These are phyloP conservation scores for Xylaria polymorpha DNA, from an alignment of 2,329 filamentous ascomycete species.

Conservation along the genomic window DNA sequence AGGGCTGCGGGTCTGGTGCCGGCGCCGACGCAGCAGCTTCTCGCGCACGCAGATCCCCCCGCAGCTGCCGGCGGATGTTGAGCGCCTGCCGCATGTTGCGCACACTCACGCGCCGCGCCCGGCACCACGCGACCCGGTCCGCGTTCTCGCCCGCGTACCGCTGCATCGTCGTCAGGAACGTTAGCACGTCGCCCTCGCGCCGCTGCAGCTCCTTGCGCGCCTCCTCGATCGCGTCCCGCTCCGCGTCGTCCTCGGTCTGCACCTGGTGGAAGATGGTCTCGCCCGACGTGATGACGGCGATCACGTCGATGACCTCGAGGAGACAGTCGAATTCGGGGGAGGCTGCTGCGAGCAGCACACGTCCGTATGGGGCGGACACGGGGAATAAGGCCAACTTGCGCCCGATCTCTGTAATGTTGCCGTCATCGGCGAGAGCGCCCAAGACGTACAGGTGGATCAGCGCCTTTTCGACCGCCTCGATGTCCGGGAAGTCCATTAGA, in stretches of 20 bases:
- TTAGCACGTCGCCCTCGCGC: slow-evolving; percentile 73
- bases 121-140: slow-evolving; percentile 69
- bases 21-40: slow-evolving; percentile 60
- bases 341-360: slow-evolving; percentile 84
- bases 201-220: slow-evolving; percentile 68
- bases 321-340: slow-evolving; percentile 78
- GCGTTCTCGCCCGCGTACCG: slow-evolving; percentile 67
- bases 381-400: slow-evolving; percentile 84
- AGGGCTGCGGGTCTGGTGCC: slow-evolving; percentile 66
- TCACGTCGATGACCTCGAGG: slow-evolving; percentile 86
- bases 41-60: slow-evolving; percentile 65
- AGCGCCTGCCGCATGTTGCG: slow-evolving; percentile 72
- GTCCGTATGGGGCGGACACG: slow-evolving; percentile 81
- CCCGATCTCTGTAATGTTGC: slow-evolving; percentile 78
- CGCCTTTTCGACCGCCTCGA: slow-evolving; percentile 83
- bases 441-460: slow-evolving; percentile 83
- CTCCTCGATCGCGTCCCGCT: slow-evolving; percentile 55
- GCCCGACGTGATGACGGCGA: slow-evolving; percentile 71
- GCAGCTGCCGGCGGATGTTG: slow-evolving; percentile 71
- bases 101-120: slow-evolving; percentile 65
- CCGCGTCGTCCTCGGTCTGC: slow-evolving; percentile 49
- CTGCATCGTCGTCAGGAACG: slow-evolving; percentile 72
- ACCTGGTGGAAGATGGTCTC: slow-evolving; percentile 72
- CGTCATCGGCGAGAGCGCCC: slow-evolving; percentile 77
- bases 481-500: slow-evolving; percentile 82